Conservation (phyloP, 2,329 filamentous ascomycete species). For the Aplosporella prunicola region DNA sequence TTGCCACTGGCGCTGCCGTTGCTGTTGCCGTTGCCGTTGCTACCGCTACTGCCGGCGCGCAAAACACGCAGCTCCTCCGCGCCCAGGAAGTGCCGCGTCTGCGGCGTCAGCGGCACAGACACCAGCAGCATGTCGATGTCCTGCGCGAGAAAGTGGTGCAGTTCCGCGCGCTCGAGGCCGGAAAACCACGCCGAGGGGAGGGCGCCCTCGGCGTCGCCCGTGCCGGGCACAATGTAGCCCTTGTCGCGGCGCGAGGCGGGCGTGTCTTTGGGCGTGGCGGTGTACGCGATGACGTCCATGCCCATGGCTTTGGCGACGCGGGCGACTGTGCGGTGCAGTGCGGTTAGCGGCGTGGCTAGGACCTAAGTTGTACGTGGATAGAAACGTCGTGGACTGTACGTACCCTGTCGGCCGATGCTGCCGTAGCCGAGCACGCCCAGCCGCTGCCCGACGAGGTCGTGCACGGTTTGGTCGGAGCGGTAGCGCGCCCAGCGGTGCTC, state of each 20-base stretch:
- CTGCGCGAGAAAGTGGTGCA: slow-evolving; percentile 46
- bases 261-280: slow-evolving; percentile 57
- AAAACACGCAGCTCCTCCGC: slow-evolving; percentile 47
- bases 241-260: slow-evolving; percentile 54
- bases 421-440: slow-evolving; percentile 55
- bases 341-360: not conserved
- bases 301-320: slow-evolving; percentile 55
- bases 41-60: slow-evolving; percentile 19
- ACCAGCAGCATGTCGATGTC: slow-evolving; percentile 50
- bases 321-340: slow-evolving; percentile 32
- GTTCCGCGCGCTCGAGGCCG: slow-evolving; percentile 41
- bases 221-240: slow-evolving; percentile 59
- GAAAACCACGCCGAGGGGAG: slow-evolving; percentile 50
- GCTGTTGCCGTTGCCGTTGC: not conserved
- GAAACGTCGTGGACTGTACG: too few species aligned
- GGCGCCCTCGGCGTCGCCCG: slow-evolving; percentile 49
- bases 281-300: slow-evolving; percentile 67
- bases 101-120: slow-evolving; percentile 45
- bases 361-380: too few species aligned
- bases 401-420: slow-evolving; percentile 52
- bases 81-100: slow-evolving; percentile 47
- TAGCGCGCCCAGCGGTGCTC: slow-evolving; percentile 42
- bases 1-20: not conserved
- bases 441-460: slow-evolving; percentile 48
- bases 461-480: slow-evolving; percentile 25